phyloP scores from a whole-genome alignment of 2,329 filamentous ascomycete genomes.

The Emmonsia crescens region DNA sequence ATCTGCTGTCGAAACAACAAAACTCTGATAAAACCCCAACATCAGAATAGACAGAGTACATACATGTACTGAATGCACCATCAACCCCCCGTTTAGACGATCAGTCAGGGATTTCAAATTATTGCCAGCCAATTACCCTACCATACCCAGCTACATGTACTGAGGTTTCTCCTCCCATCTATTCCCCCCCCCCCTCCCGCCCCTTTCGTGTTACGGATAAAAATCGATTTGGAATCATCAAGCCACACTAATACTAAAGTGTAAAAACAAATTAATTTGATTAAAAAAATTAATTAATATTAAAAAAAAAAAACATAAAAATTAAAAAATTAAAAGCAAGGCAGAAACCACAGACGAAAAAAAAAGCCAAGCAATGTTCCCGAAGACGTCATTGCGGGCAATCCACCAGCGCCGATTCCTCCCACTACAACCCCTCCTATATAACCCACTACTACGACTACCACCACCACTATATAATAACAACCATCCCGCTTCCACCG shows the following conservation, averaged over 20 bases:
- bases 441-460: neutral
- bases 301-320: neutral
- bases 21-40: no score
- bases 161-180: no score
- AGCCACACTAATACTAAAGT: neutral
- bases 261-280: neutral
- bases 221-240: neutral
- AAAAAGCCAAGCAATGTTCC: conserved; percentile 6
- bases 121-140: no score
- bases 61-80: no score
- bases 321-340: neutral
- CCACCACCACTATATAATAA: neutral
- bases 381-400: conserved; percentile 12
- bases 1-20: no score
- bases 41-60: no score
- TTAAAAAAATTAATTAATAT: neutral
- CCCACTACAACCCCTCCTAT: conserved; percentile 1
- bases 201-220: no score
- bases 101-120: no score
- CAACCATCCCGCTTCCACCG: conserved; percentile 10
- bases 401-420: neutral
- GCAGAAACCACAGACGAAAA: no score
- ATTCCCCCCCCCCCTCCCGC: no score
- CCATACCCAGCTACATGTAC: no score
- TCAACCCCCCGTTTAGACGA: no score